A percentile compares a stretch with the other conserved stretches of the same genome.
Conservation (phyloP, 768 basidiomycete genomes). For the Lyophyllum shimeji region DNA sequence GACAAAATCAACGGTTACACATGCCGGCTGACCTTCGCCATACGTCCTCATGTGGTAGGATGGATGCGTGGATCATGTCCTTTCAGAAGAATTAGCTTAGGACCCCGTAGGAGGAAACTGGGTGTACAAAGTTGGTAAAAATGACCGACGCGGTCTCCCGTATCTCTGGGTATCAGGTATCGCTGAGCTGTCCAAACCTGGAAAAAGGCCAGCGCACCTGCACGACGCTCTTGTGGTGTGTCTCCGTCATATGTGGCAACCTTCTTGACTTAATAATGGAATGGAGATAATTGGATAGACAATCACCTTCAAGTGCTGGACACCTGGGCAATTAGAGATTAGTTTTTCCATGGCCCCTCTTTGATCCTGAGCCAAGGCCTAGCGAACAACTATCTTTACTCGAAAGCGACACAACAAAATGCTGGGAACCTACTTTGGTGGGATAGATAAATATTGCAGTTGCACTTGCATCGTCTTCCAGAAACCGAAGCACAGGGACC, state of each 20-base stretch:
- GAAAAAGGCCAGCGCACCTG: constrained; percentile 37
- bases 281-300: neutral
- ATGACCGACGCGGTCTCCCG: constrained; percentile 76
- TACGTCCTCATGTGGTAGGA: constrained; percentile 79
- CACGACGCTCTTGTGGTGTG: constrained; percentile 68
- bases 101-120: neutral
- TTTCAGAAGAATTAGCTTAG: constrained; percentile 24
- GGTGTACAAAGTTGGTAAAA: constrained; percentile 86
- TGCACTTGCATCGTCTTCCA: constrained; percentile 58
- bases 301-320: constrained; percentile 58
- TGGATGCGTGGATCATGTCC: constrained; percentile 86
- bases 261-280: constrained; percentile 23
- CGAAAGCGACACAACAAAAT: neutral
- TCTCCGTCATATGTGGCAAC: constrained; percentile 89
- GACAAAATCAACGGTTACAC: neutral
- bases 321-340: constrained; percentile 53
- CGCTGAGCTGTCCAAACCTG: neutral
- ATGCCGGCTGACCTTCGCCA: constrained; percentile 64
- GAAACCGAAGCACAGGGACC: constrained; percentile 68
- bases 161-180: constrained; percentile 43
- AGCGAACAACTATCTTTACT: neutral
- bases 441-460: constrained; percentile 88
- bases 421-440: constrained; percentile 60
- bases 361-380: constrained; percentile 93
- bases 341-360: constrained; percentile 67